These are phyloP conservation scores for Boletellus emodensis DNA, from an alignment of 768 basidiomycete genomes.

Conservation along the genomic window DNA sequence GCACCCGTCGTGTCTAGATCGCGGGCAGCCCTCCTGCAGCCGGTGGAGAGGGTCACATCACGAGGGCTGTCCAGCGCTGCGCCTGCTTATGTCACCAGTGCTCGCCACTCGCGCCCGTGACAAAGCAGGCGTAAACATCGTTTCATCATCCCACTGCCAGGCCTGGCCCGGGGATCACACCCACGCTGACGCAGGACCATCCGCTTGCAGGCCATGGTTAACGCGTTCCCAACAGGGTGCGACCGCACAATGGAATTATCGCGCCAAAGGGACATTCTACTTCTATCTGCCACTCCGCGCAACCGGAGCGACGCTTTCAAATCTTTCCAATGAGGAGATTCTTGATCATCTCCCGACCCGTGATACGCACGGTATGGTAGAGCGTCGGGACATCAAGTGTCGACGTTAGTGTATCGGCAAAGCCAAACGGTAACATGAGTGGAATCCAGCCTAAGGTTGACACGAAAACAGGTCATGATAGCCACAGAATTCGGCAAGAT, in stretches of 20 bases:
- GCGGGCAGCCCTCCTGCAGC: not conserved
- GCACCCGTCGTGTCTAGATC: not conserved
- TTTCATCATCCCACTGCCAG: too few relatives aligned
- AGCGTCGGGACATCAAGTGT: slow-evolving; percentile 85
- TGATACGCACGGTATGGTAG: slow-evolving; percentile 72
- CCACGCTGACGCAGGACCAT: too few relatives aligned
- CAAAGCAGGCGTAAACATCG: too few relatives aligned
- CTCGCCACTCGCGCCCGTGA: too few relatives aligned
- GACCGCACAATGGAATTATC: too few relatives aligned
- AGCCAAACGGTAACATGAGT: slow-evolving; percentile 91
- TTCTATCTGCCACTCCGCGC: not conserved
- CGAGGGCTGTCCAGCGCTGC: not conserved
- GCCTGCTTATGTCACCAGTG: slow-evolving; percentile 2
- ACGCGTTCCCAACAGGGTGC: too few relatives aligned
- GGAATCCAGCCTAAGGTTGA: slow-evolving; percentile 88
- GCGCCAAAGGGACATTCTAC: not conserved
- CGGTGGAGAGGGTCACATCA: too few relatives aligned
- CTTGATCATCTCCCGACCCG: slow-evolving; percentile 75
- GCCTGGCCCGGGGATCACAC: too few relatives aligned
- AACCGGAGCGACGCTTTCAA: slow-evolving; percentile 29
- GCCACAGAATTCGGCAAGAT: not conserved
- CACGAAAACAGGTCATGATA: not conserved
- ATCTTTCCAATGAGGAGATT: slow-evolving; percentile 89
- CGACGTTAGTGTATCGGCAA: slow-evolving; percentile 80
- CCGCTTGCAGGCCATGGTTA: too few relatives aligned